Evolutionary conservation across 2,329 filamentous ascomycete genomes (phyloP), one percentile per base, ranked within the genome.

Genomic region (Hypoxylon sp.): DNA sequence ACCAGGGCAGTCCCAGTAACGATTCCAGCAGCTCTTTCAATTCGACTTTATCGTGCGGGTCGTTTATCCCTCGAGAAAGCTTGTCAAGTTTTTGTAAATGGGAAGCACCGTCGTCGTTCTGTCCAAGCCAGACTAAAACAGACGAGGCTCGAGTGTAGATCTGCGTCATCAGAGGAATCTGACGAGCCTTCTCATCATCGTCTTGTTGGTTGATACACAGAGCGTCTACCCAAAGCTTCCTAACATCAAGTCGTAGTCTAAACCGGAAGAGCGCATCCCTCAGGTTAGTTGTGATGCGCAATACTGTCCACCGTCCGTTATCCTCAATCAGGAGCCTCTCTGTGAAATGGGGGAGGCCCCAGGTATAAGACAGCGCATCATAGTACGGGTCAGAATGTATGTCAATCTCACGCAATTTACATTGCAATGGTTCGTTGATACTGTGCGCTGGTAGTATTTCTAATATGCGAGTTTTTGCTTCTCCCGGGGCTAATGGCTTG

Each of bases 311-410:
- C 11, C 21, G n/a, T 9, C 38, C 38, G 3, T 49, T 49, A 17
- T 49, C 14, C 11, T 49, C 45, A 1, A 49, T 17, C 2, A 49
- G 21, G 23, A 49, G 21, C 6, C 3, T 30, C 45, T 49, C 45
- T 3, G 21, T 49, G 23, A 49, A 49, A 7, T 25, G 21, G n/a
- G 45, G 45, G 7, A 30, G 21, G 2, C 45, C 45, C 45, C 45
- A 49, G 7, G 45, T 49, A 14, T 49, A 49, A 6, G 45, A 49
- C 25, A 49, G n/a, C 11, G 45, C 45, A 30, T 49, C 45, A 49
- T 25, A 49, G 45, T 14, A 49, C 5, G 45, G 45, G 14, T 49
- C 45, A 7, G 7, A 7, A n/a, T 49, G 21, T 30, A 49, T 25
- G 25, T 49, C 25, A 17, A 49, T 49, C 21, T 25, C 21, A 23